Base-by-base conservation (phyloP, 2,329 filamentous ascomycete genomes). In the Penicillium sp. region DNA sequence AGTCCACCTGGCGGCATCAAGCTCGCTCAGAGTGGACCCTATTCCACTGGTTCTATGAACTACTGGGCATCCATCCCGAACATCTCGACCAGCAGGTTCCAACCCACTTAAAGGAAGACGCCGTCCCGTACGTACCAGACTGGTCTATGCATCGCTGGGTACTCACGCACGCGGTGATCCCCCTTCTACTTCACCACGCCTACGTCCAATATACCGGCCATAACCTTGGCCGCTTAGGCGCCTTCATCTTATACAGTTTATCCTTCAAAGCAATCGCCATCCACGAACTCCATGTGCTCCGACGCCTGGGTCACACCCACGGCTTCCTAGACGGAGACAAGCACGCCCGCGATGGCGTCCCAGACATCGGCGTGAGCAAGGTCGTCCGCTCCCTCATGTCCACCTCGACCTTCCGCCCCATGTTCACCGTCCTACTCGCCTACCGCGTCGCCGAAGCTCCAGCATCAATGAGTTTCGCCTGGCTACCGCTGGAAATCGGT, bases 321-420 rank as follows among this genome's bases (percentile, higher is more conserved):
- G 63, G 63, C 21, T 65, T 65, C 51, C 48, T 65, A 15, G 63
- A 65, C 18, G 63, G 63, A 7, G 63, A 65, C 18, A 65, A 64
- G 46, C 63, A 65, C 38, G 55, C 52, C 3, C 63, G 63, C n/a
- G 63, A 65, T 16, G 63, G 61, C 2, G 60, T 65, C 3, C 63
- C 63, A 16, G 63, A 65, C 28, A 34, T 64, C n/a, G 61, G 63
- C 24, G 63, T 64, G 24, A 57, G 53, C 9, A 65, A 65, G 45
- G 62, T 64, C 18, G 54, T 63, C 29, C 56, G 57, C 45, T 63
- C 60, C 2, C 49, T 65, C 3, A 42, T 65, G 3, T 63, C 61
- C 1, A 63, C 62, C 3, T 59, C 60, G 4, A 63, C 60, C 42
- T 53, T 64, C 51, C 61, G 62, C 1, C 61, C 61, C 4, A 65